Evolutionary conservation across 2,329 filamentous ascomycete genomes (phyloP), one percentile per base, ranked within the genome.

Genomic region (Triangularia setosa): DNA sequence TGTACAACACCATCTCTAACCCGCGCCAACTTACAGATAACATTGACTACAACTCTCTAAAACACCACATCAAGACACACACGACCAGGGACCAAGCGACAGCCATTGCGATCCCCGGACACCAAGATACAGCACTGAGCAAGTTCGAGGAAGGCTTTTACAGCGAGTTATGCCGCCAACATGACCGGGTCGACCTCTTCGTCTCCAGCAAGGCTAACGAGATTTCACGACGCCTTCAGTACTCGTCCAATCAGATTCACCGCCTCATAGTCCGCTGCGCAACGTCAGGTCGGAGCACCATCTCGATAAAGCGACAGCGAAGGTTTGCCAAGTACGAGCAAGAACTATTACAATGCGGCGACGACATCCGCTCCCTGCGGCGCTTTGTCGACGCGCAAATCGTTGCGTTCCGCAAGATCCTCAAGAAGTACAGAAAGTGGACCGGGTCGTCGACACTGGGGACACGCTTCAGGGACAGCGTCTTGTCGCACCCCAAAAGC

Each of bases 401-500:
- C 9, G 85, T 89, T 4, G 92, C 90, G 3, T 93, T 96, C 71
- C 85, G 86, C 62, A 96, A 96, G 77, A 88, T 96, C 40, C 79
- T 93, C 33, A 95, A 94, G 75, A 96, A 96, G 74, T 94, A 95
- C 77, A 84, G 82, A 83, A 93, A 93, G 83, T 95, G 92, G 92
- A 94, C 91, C 2, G 87, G 87, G 48, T 93, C 91, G 23, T 81
- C 81, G 5, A 81, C 84, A 0, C 79, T 95, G 23, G 84, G 84
- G 65, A 79, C 80, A 55, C 85, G 88, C 24, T 90, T 95, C 76
- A 86, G 84, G 66, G 83, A 88, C 28, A 84, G 88, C 69, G 78
- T 94, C 24, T 80, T 92, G 57, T 80, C 80, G 58, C 81, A 86
- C 62, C 87, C 86, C 3, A 90, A 88, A 75, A 91, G 88, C 75